Percentiles rank a stretch among this genome's conserved stretches.
phyloP scores from a whole-genome alignment of 2,329 filamentous ascomycete species.

The Beauveria asiatica region DNA sequence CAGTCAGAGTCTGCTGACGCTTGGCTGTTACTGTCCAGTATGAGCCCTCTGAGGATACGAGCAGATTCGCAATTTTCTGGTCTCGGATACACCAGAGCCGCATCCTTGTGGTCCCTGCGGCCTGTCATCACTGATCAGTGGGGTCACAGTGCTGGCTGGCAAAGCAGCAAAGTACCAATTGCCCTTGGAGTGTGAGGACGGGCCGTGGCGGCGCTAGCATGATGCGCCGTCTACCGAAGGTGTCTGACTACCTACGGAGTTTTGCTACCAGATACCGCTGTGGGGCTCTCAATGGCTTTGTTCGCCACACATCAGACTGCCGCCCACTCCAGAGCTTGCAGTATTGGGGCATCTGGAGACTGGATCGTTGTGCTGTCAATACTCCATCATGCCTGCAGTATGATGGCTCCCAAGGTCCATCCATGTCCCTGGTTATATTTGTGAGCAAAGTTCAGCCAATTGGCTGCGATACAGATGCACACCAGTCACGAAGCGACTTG shows the following conservation, averaged over 20 bases:
- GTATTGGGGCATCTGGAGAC: background rate
- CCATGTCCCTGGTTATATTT: background rate
- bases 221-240: background rate
- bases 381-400: background rate
- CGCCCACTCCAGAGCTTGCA: background rate
- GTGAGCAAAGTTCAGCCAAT: background rate
- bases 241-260: no score
- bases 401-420: background rate
- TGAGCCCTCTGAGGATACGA: background rate
- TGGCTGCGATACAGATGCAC: background rate
- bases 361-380: background rate
- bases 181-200: background rate
- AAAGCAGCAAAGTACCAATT: background rate
- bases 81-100: background rate
- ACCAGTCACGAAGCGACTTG: background rate
- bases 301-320: background rate
- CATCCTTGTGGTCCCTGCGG: background rate
- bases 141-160: background rate
- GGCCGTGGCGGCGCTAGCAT: conserved; percentile 11
- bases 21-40: background rate
- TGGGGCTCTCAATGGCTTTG: background rate
- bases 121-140: background rate
- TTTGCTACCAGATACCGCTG: background rate
- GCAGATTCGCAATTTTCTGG: background rate
- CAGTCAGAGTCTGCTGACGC: background rate